These are phyloP conservation scores for Alternaria hordeiaustralica DNA, from an alignment of 2,329 filamentous ascomycete genomes.

Conservation along the genomic window DNA sequence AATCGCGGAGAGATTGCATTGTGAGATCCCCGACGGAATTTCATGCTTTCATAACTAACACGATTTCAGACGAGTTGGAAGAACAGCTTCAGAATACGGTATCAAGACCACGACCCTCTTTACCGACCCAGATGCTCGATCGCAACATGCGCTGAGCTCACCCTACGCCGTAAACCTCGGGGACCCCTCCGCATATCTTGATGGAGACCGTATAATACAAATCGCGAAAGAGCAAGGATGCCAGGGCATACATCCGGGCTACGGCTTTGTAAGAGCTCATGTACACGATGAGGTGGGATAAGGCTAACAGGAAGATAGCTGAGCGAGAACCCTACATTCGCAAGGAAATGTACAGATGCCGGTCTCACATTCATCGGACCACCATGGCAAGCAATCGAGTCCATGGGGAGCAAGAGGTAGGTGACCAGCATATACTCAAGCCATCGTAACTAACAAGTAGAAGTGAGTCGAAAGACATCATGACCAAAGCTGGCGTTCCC, in stretches of 20 bases:
- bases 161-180: conserved; percentile 85
- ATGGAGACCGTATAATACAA: conserved; percentile 89
- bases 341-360: conserved; percentile 83
- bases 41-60: neutral
- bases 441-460: conserved; percentile 10
- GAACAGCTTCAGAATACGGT: conserved; percentile 85
- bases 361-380: conserved; percentile 95
- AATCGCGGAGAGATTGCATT: conserved; percentile 97
- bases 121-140: conserved; percentile 85
- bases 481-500: conserved; percentile 91
- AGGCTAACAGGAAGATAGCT: conserved; percentile 52
- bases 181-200: conserved; percentile 83
- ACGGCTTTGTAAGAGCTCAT: conserved; percentile 70
- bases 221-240: conserved; percentile 87
- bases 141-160: conserved; percentile 87
- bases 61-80: conserved; percentile 74
- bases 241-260: conserved; percentile 91
- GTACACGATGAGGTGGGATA: neutral
- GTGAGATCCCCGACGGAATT: conserved; percentile 40
- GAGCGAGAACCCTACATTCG: conserved; percentile 92
- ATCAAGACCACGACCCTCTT: conserved; percentile 95
- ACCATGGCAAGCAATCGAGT: conserved; percentile 74
- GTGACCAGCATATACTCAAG: neutral
- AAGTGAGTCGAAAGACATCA: conserved; percentile 88
- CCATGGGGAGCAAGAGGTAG: conserved; percentile 91